Conservation (phyloP, 169 alveolate species). For the Ichthyophthirius multifiliis region DNA sequence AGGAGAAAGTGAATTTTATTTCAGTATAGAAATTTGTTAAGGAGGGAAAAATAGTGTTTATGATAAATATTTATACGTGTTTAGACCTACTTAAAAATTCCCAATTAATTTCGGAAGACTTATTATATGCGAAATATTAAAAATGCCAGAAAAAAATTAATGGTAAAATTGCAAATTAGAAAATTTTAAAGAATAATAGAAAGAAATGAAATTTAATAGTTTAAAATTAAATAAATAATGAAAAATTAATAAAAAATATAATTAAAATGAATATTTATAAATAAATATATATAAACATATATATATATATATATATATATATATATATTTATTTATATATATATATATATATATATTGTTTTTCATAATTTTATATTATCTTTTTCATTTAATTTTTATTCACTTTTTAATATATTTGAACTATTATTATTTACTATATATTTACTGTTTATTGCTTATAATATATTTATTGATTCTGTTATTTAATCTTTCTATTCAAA, state of each 20-base stretch:
- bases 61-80: not conserved
- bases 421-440: too few species aligned
- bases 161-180: not conserved
- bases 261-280: too few species aligned
- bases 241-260: not conserved
- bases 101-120: slow-evolving; percentile 5
- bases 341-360: too few species aligned
- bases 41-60: not conserved
- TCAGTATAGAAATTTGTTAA: not conserved
- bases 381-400: too few species aligned
- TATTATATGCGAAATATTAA: slow-evolving; percentile 6
- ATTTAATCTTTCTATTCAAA: too few species aligned
- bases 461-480: too few species aligned
- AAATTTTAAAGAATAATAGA: not conserved
- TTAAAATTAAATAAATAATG: not conserved
- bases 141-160: not conserved
- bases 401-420: too few species aligned
- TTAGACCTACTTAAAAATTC: not conserved
- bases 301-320: too few species aligned
- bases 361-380: too few species aligned
- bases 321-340: too few species aligned
- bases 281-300: too few species aligned
- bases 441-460: too few species aligned
- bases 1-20: not conserved
- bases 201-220: not conserved